These are phyloP conservation scores for Zelonia costaricensis DNA, from an alignment of 208 protist genomes.

Conservation along the genomic window DNA sequence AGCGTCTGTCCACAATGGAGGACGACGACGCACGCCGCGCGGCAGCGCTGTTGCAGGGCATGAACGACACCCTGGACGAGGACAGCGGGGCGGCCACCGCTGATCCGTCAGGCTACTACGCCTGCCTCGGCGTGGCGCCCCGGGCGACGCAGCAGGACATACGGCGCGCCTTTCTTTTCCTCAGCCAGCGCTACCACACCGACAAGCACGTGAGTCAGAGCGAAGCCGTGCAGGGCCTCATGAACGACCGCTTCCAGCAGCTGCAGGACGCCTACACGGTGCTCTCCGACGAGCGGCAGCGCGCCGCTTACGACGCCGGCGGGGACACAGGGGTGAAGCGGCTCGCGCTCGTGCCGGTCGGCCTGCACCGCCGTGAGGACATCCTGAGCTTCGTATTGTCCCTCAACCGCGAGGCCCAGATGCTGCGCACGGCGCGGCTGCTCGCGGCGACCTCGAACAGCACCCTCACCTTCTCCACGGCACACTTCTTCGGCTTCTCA, in stretches of 20 bases:
- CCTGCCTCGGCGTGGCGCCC: conserved; percentile 54
- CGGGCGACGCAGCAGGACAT: conserved; percentile 63
- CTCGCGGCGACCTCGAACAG: conserved; percentile 56
- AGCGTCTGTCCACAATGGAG: conserved; percentile 12
- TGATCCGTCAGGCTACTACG: conserved; percentile 83
- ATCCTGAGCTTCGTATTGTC: conserved; percentile 59
- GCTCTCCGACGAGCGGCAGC: conserved; percentile 69
- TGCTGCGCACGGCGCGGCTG: conserved; percentile 59
- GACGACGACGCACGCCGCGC: conserved; percentile 26
- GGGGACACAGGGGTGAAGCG: conserved; percentile 48
- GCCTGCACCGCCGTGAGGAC: conserved; percentile 37
- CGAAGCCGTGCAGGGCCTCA: conserved; percentile 44
- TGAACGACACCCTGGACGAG: conserved; percentile 6
- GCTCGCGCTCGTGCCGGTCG: conserved; percentile 61
- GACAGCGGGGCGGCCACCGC: background rate
- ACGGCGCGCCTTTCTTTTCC: conserved; percentile 70
- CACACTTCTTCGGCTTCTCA: conserved; percentile 37
- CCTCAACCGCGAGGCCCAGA: conserved; percentile 61
- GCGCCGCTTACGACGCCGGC: conserved; percentile 76
- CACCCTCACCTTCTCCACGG: conserved; percentile 52
- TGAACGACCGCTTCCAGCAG: conserved; percentile 83
- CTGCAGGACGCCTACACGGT: conserved; percentile 82
- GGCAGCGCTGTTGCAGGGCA: conserved; percentile 20
- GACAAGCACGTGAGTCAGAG: conserved; percentile 71
- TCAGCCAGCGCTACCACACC: conserved; percentile 86